Percentiles rank a stretch among this genome's conserved stretches.
These are phyloP conservation scores for Dendrothele bispora DNA, from an alignment of 768 basidiomycete genomes.

Conservation along the genomic window DNA sequence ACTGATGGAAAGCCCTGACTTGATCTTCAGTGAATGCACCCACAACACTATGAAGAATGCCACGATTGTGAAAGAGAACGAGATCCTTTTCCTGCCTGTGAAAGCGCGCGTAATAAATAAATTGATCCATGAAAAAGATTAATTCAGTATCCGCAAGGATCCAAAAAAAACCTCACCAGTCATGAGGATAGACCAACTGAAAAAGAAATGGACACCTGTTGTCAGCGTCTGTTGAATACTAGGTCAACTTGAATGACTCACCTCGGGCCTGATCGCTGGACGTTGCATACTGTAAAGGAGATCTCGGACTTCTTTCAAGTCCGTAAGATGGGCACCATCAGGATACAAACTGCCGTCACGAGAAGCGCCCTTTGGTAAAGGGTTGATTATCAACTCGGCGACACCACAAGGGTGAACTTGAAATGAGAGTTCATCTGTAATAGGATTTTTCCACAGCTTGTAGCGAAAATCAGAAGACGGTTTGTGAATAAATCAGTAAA, in stretches of 20 bases:
- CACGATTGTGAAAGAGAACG: slow-evolving; percentile 64
- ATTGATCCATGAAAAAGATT: background rate
- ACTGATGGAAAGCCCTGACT: slow-evolving; percentile 53
- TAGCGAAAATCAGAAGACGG: too few species aligned
- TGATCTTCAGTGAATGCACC: slow-evolving; percentile 56
- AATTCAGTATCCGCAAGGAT: background rate
- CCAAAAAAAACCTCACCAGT: slow-evolving; percentile 37
- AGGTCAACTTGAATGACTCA: background rate
- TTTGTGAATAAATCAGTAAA: background rate
- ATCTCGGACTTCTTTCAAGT: slow-evolving; percentile 70
- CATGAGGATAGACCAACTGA: slow-evolving; percentile 55
- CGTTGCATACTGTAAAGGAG: slow-evolving; percentile 87
- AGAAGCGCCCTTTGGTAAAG: slow-evolving; percentile 40
- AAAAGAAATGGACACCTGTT: background rate
- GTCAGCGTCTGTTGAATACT: background rate
- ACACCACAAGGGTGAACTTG: slow-evolving; percentile 60
- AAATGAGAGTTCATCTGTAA: slow-evolving; percentile 53
- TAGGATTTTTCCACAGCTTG: slow-evolving; percentile 62
- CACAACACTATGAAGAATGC: slow-evolving; percentile 53
- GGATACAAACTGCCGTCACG: slow-evolving; percentile 50
- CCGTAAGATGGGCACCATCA: slow-evolving; percentile 73
- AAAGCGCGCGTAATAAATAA: background rate
- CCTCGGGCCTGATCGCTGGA: slow-evolving; percentile 78
- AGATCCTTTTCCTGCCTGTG: slow-evolving; percentile 50
- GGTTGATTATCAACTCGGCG: slow-evolving; percentile 42